Evolutionary conservation across 371 early-diverging fungal species (phyloP).

Genomic region (Mucor ambiguus): DNA sequence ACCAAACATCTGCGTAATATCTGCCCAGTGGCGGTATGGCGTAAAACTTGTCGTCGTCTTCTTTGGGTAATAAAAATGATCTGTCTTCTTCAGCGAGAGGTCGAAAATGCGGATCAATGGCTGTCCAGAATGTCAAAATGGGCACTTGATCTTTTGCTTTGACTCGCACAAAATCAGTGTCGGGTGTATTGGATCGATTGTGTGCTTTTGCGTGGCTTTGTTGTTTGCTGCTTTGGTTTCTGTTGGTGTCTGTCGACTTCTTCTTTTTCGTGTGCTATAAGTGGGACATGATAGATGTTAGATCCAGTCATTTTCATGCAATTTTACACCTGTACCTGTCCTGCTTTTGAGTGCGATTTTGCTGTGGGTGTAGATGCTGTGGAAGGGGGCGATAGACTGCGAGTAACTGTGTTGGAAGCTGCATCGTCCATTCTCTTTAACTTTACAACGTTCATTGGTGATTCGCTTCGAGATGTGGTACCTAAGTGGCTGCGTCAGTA

Average conservation of each 20-base stretch:
- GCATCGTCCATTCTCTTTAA: slow-evolving; percentile 29
- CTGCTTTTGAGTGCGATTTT: slow-evolving; percentile 21
- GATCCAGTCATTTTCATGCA: not conserved
- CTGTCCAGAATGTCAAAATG: slow-evolving; percentile 78
- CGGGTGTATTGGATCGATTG: slow-evolving; percentile 9
- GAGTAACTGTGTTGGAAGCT: not conserved
- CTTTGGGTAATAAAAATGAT: slow-evolving; percentile 62
- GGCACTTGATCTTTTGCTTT: slow-evolving; percentile 77
- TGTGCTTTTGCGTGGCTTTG: slow-evolving; percentile 4
- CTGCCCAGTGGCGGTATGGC: slow-evolving; percentile 78
- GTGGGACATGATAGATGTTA: not conserved
- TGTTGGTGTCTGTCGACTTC: slow-evolving; percentile 11
- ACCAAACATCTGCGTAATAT: slow-evolving; percentile 81
- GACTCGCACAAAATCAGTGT: slow-evolving; percentile 47
- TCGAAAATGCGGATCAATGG: slow-evolving; percentile 84
- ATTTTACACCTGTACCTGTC: not conserved
- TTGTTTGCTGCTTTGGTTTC: slow-evolving; percentile 13
- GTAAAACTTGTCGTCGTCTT: slow-evolving; percentile 68
- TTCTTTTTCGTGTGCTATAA: slow-evolving; percentile 20
- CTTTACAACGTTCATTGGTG: slow-evolving; percentile 29
- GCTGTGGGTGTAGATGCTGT: slow-evolving; percentile 12
- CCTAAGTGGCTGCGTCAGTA: not conserved
- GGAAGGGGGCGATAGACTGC: slow-evolving; percentile 24
- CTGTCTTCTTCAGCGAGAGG: slow-evolving; percentile 86
- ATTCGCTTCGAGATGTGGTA: slow-evolving; percentile 23